phyloP scores from a whole-genome alignment of 2,329 filamentous ascomycete genomes.

The Penicillium italicum region DNA sequence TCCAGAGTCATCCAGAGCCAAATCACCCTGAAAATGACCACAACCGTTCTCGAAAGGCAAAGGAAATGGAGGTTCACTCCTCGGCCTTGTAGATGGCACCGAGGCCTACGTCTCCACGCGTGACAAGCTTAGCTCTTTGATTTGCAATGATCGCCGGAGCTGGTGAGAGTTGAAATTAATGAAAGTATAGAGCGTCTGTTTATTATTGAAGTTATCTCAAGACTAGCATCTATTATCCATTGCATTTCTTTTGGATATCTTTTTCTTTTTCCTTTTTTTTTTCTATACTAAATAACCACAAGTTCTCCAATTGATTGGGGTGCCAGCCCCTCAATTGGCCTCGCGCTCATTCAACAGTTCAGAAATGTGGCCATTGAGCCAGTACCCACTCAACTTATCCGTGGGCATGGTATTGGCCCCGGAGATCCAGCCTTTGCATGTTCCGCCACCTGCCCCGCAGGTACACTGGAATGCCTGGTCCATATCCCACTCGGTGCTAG shows the following conservation, averaged over 20 bases:
- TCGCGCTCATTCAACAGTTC: conserved; percentile 26
- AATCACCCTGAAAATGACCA: conserved; percentile 1
- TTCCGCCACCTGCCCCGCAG: conserved; percentile 36
- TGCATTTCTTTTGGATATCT: not conserved
- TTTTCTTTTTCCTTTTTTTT: not conserved
- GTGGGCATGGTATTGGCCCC: conserved; percentile 39
- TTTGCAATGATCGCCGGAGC: conserved; percentile 41
- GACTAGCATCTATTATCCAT: conserved; percentile 5
- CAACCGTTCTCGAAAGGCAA: not conserved
- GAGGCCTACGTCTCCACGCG: no score
- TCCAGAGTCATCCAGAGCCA: not conserved
- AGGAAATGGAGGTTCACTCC: conserved; percentile 7
- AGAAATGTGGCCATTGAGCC: conserved; percentile 45
- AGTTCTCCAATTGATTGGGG: not conserved
- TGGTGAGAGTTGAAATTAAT: conserved; percentile 5
- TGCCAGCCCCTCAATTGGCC: conserved; percentile 1
- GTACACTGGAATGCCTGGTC: conserved; percentile 46
- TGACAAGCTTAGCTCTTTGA: no score
- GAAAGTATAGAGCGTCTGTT: not conserved
- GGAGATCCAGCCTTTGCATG: conserved; percentile 40
- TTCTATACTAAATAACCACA: not conserved
- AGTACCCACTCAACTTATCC: conserved; percentile 36
- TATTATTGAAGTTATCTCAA: conserved; percentile 1
- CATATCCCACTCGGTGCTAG: conserved; percentile 51
- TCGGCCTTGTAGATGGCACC: no score